Base-by-base conservation (phyloP, 1,284 basidiomycete genomes). In the Marasmius sp. region DNA sequence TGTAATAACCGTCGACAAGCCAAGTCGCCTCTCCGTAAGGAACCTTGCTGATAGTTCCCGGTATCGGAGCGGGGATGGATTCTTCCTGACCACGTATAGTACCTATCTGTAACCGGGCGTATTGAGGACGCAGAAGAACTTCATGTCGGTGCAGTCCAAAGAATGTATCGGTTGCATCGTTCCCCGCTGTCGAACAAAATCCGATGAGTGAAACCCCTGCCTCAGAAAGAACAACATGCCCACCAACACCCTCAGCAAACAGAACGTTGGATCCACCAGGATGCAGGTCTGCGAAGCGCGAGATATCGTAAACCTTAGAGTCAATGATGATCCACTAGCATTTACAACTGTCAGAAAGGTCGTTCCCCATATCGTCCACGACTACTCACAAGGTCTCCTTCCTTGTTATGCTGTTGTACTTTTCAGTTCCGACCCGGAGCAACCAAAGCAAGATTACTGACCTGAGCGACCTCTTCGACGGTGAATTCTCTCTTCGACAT, bases 21-120 rank as follows among this genome's bases (percentile, higher is more conserved):
- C 94, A 97, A 1, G 90, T 88, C 2, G 94, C 90, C 71, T 98
- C 96, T 1, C 87, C 94, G 71, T 97, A 97, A 0, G 95, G 95
- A 0, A 97, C 90, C 60, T 81, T 74, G 34, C 89, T 93, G 57
- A 92, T 72, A 47, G 86, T 85, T 52, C 92, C 94, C 0, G 88
- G 82, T 0, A 77, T 76, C 5, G 82, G 84, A 1, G 87, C 75
- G 62, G 81, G 81, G 71, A 93, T 85, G 54, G 81, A 75, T 69
- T 87, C 79, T 63, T 85, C 78, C 71, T 92, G 83, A n/a, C 88
- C 92, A 36, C 79, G 73, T 58, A 98, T 81, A 51, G 79, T 85
- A 34, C 93, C 94, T 61, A 96, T 91, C 68, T 89, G 87, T n/a
- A 95, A 82, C 12, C 92, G 85, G 8, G 84, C 81, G 69, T 95